Evolutionary conservation across 2,329 filamentous ascomycete species (phyloP).

Genomic region (Penicillium sp.): DNA sequence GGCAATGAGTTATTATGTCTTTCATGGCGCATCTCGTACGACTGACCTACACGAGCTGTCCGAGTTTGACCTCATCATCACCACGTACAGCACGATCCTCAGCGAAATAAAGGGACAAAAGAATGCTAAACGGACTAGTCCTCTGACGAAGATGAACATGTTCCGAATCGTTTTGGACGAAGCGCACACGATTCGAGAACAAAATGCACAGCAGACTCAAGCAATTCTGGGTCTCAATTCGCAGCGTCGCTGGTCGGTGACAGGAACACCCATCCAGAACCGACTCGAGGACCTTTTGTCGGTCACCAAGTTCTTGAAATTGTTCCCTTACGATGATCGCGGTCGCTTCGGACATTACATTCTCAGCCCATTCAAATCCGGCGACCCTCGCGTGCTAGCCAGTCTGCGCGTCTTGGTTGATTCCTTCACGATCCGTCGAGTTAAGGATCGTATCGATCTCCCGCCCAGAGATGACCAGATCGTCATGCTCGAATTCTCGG

Average conservation of each 20-base stretch:
- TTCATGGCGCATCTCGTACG: conserved; percentile 79
- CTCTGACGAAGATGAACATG: conserved; percentile 81
- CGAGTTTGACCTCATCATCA: conserved; percentile 82
- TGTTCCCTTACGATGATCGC: conserved; percentile 83
- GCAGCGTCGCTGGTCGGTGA: conserved; percentile 91
- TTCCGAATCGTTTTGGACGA: conserved; percentile 94
- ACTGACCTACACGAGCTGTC: conserved; percentile 71
- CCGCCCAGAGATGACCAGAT: conserved; percentile 74
- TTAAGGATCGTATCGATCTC: conserved; percentile 89
- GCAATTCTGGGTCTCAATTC: conserved; percentile 80
- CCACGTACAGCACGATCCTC: conserved; percentile 86
- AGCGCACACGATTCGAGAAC: conserved; percentile 91
- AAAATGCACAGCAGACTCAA: conserved; percentile 78
- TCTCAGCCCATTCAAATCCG: conserved; percentile 81
- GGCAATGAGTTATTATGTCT: conserved; percentile 74
- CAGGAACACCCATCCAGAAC: conserved; percentile 94
- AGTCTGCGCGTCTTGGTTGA: conserved; percentile 89
- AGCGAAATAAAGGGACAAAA: conserved; percentile 74
- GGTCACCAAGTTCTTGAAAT: conserved; percentile 79
- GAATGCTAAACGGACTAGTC: conserved; percentile 63
- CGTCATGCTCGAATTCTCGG: conserved; percentile 73
- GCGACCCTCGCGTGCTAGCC: conserved; percentile 76
- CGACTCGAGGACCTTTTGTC: conserved; percentile 87
- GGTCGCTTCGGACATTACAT: conserved; percentile 78
- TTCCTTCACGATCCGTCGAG: conserved; percentile 86